Evolutionary conservation across 139 green algal species (phyloP).

Genomic region (Chlamydomonas sp.): DNA sequence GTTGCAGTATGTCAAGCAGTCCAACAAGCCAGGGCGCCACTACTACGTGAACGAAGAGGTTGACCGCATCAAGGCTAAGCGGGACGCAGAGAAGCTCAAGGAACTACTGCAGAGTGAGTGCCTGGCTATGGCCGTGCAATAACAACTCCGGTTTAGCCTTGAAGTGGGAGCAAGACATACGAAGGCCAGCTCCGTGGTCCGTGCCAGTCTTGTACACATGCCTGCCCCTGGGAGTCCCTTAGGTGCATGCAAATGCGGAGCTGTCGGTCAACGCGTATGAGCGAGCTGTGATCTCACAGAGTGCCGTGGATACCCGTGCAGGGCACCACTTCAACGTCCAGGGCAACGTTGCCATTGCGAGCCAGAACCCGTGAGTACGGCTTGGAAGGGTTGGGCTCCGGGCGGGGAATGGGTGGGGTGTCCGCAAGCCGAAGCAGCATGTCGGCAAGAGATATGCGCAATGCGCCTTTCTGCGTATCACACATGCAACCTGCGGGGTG

Average conservation of each 20-base stretch:
- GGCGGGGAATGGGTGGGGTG: too few species aligned
- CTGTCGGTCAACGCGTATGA: not conserved
- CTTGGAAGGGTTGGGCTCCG: too few species aligned
- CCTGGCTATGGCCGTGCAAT: not conserved
- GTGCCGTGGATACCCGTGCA: not conserved
- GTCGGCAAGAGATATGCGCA: too few species aligned
- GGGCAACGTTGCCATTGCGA: constrained; percentile 5
- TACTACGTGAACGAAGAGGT: constrained; percentile 49
- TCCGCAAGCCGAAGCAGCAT: too few species aligned
- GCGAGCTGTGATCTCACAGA: too few species aligned
- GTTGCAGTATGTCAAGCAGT: constrained; percentile 47
- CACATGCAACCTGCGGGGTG: too few species aligned
- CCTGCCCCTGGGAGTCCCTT: too few species aligned
- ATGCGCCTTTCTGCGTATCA: too few species aligned
- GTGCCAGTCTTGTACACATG: too few species aligned
- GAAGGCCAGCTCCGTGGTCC: too few species aligned
- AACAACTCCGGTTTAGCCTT: not conserved
- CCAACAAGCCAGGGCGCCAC: constrained; percentile 33
- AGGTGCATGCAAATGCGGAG: not conserved
- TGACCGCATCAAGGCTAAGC: constrained; percentile 9
- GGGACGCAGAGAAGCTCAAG: constrained; percentile 15
- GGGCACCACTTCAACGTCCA: constrained; percentile 25
- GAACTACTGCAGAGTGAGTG: constrained; percentile 17
- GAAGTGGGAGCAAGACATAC: too few species aligned
- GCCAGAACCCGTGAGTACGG: constrained; percentile 10